Evolutionary conservation across 306 rosid species (phyloP).

Genomic region (Morella rubra): DNA sequence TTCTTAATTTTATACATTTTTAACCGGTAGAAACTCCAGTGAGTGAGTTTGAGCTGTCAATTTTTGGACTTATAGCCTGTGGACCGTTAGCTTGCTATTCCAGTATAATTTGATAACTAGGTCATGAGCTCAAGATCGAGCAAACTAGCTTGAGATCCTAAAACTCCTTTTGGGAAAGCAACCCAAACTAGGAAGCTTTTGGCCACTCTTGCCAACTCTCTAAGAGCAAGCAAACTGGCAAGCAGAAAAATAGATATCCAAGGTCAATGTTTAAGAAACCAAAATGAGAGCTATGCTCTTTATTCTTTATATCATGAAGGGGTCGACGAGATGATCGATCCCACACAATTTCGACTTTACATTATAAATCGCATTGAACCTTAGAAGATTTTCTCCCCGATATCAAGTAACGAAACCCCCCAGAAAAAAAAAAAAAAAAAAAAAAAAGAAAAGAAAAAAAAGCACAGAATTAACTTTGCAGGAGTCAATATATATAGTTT

Average conservation of each 20-base stretch:
- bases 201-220: neutral
- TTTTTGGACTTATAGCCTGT: too few relatives aligned
- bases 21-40: too few relatives aligned
- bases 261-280: too few relatives aligned
- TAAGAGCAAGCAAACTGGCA: too few relatives aligned
- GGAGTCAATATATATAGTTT: neutral
- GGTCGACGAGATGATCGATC: slow-evolving; percentile 17
- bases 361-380: neutral
- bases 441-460: too few relatives aligned
- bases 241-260: neutral
- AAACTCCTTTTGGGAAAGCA: neutral
- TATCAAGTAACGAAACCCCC: neutral
- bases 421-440: neutral
- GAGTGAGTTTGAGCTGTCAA: too few relatives aligned
- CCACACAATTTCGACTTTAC: neutral
- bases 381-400: neutral
- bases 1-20: too few relatives aligned
- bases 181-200: neutral
- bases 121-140: neutral
- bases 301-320: too few relatives aligned
- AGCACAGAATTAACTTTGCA: neutral
- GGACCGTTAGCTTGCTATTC: too few relatives aligned
- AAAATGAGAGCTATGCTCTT: neutral
- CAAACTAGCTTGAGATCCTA: neutral
- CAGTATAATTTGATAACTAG: too few relatives aligned